These are phyloP conservation scores for Apiotrichum domesticum DNA, from an alignment of 1,284 basidiomycete species.

Conservation along the genomic window DNA sequence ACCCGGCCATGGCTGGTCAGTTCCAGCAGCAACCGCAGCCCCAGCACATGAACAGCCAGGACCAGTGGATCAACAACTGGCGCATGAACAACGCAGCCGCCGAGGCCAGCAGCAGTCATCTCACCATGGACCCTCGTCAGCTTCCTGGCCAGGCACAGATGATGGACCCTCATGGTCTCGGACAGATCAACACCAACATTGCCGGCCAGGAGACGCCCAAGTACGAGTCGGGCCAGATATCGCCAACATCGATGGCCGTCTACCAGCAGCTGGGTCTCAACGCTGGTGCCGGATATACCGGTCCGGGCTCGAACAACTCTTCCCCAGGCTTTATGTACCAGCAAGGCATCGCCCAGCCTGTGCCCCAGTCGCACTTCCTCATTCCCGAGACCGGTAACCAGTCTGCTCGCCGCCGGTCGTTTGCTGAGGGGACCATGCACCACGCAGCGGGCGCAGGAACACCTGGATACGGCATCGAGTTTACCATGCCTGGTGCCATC, in stretches of 20 bases:
- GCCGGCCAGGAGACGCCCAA: constrained; percentile 16
- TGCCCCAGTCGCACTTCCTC: neutral
- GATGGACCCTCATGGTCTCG: constrained; percentile 14
- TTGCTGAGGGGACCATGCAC: constrained; percentile 31
- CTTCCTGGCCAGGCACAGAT: constrained; percentile 26
- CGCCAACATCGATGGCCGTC: constrained; percentile 37
- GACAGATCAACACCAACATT: constrained; percentile 17
- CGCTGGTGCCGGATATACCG: neutral
- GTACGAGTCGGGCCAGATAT: constrained; percentile 35
- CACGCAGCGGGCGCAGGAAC: constrained; percentile 41
- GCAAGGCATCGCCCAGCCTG: neutral
- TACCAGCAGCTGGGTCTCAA: constrained; percentile 32
- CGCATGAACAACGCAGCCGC: constrained; percentile 12
- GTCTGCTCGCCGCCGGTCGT: constrained; percentile 23
- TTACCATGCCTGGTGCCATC: constrained; percentile 23
- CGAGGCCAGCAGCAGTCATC: neutral
- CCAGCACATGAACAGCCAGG: constrained; percentile 5
- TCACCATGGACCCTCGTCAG: constrained; percentile 37
- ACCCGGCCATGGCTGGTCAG: constrained; percentile 2
- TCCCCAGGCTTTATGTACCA: constrained; percentile 2
- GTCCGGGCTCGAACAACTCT: neutral
- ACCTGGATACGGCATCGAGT: constrained; percentile 42
- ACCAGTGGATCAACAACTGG: constrained; percentile 21
- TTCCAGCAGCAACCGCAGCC: constrained; percentile 1
- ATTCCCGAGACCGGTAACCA: neutral